A percentile compares a stretch with the other conserved stretches of the same genome.
Evolutionary conservation across 1,284 basidiomycete species (phyloP).

Genomic region (Austroboletus niveus): DNA sequence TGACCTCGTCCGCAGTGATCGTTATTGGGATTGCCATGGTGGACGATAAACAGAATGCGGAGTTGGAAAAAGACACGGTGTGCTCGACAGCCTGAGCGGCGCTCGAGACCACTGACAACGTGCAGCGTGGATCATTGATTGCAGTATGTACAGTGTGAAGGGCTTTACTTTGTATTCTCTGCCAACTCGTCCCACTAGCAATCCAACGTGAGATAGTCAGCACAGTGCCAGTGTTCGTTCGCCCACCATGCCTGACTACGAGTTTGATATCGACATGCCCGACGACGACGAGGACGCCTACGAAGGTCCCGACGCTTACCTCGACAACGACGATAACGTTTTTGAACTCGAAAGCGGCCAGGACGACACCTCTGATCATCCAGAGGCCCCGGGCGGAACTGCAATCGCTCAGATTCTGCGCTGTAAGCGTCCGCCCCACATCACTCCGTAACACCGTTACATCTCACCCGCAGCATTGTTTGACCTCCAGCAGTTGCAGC

Average conservation of each 20-base stretch:
- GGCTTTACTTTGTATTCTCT: too few relatives aligned
- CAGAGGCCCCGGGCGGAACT: slow-evolving; percentile 15
- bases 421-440: slow-evolving; percentile 29
- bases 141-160: too few relatives aligned
- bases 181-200: too few relatives aligned
- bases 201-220: slow-evolving; percentile 13
- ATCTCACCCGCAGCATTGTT: slow-evolving; percentile 39
- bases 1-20: slow-evolving; percentile 80
- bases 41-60: slow-evolving; percentile 17
- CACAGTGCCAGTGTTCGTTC: neutral
- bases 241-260: slow-evolving; percentile 23
- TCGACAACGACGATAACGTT: slow-evolving; percentile 30
- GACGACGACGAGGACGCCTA: slow-evolving; percentile 35
- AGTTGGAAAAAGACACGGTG: slow-evolving; percentile 31
- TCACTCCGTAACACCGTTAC: neutral
- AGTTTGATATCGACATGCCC: slow-evolving; percentile 28
- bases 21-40: slow-evolving; percentile 46
- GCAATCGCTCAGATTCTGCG: slow-evolving; percentile 35
- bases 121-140: too few relatives aligned
- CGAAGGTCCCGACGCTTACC: slow-evolving; percentile 29
- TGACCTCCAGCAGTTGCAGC: slow-evolving; percentile 35
- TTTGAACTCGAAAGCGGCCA: slow-evolving; percentile 24
- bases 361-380: slow-evolving; percentile 14
- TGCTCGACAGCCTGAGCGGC: neutral
- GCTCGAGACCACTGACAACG: too few relatives aligned